Percentiles rank a stretch among this genome's conserved stretches.
Evolutionary conservation across 306 rosid genomes (phyloP).

Genomic region (Vachellia collinsii): DNA sequence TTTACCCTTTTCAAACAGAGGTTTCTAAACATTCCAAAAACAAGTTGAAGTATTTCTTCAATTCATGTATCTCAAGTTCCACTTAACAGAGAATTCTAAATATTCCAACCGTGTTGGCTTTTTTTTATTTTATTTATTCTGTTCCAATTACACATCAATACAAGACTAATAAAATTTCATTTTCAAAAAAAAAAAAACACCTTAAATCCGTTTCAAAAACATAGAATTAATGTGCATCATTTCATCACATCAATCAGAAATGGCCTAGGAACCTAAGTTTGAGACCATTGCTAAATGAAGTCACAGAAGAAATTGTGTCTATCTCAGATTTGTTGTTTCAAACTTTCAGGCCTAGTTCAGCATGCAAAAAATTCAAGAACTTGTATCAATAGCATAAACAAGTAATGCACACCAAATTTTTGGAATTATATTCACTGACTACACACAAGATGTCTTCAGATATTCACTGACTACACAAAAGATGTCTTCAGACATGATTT

Average conservation of each 20-base stretch:
- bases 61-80: slow-evolving; percentile 3
- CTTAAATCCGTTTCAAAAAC: not conserved
- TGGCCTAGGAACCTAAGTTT: not conserved
- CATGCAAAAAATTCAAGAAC: slow-evolving; percentile 24
- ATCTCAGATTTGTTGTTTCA: not conserved
- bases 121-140: not conserved
- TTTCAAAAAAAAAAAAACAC: not conserved
- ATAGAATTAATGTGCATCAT: not conserved
- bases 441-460: not conserved
- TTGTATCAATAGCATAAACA: slow-evolving; percentile 5
- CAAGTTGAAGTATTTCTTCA: not conserved
- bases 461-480: slow-evolving; percentile 4
- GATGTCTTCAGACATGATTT: not conserved
- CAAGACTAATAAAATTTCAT: not conserved
- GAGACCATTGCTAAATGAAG: not conserved
- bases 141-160: not conserved
- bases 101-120: not conserved
- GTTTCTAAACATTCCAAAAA: not conserved
- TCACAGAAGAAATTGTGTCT: not conserved
- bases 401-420: not conserved
- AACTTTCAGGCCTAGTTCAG: not conserved
- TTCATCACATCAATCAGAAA: not conserved
- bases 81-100: not conserved
- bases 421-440: not conserved
- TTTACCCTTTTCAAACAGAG: not conserved